Base-by-base conservation (phyloP, 306 rosid species). In the Cicer judaicum region DNA sequence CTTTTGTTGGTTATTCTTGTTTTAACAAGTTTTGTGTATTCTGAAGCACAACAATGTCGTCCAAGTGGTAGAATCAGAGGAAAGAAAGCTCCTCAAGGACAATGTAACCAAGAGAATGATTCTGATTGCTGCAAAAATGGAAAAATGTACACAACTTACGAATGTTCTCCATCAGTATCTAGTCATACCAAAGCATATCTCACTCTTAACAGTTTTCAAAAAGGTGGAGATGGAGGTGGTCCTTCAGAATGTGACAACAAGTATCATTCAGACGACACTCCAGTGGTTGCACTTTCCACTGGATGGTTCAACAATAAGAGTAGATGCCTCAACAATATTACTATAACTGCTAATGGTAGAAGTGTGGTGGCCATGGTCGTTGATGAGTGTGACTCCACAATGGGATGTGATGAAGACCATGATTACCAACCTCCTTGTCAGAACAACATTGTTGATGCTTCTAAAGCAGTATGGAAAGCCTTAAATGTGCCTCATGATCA, bases 21-120 rank as follows among this genome's bases (percentile, higher is more conserved):
- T 21, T 2, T 57, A 1, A 43, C 79, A 10, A 61, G 14, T 3
- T 72, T 47, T 18, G 3, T 56, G 6, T 18, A 18, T 0, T 21
- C 68, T 10, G 82, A 86, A 24, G 81, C 81, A 10, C 85, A 29
- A 4, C 5, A 29, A 0, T 29, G 5, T 29, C 36, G 43, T 0
- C 79, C 82, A n/a, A 72, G 79, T 59, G 82, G 82, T 0, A 66
- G 43, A 34, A 48, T 77, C 6, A 67, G 0, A 62, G 85, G 82
- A 5, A 73, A 59, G 76, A 59, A 63, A 12, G 62, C 88, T n/a
- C 84, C 83, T 14, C 40, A 29, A 29, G 36, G 36, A 29, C 5
- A 29, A 29, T 29, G 36, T 3, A 29, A 29, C 36, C 5, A 29
- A 29, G 36, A 29, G 36, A 29, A 29, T 29, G 36, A 29, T 29